Evolutionary conservation across 352 stramenopile species (phyloP).

Genomic region (Phytophthora hibernalis): DNA sequence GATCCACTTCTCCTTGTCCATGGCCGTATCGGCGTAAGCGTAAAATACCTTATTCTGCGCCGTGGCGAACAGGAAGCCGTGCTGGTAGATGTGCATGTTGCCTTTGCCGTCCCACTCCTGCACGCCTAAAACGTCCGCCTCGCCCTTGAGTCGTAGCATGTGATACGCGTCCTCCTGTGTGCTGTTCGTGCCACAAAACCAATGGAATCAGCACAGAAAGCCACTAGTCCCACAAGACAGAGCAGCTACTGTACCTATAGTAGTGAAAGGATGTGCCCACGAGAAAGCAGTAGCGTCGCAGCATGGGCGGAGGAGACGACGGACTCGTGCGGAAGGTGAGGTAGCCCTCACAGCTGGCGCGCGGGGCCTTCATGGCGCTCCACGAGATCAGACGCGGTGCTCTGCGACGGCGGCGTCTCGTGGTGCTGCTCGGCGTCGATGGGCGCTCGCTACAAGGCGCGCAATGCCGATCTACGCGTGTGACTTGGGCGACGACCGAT

Average conservation of each 20-base stretch:
- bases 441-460: conserved; percentile 14
- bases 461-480: conserved; percentile 14
- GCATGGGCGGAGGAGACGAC: conserved; percentile 87
- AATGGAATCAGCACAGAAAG: neutral
- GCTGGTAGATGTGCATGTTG: conserved; percentile 92
- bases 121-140: conserved; percentile 89
- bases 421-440: conserved; percentile 24
- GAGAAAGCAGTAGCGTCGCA: conserved; percentile 89
- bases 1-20: conserved; percentile 93
- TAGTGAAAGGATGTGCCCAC: conserved; percentile 90
- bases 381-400: conserved; percentile 41
- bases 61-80: conserved; percentile 90
- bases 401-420: conserved; percentile 29
- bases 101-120: conserved; percentile 93
- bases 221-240: conserved; percentile 3
- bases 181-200: conserved; percentile 31
- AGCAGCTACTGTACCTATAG: conserved; percentile 53
- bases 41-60: conserved; percentile 92
- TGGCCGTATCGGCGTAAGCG: conserved; percentile 85
- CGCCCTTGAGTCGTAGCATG: conserved; percentile 86
- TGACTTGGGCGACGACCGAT: conserved; percentile 2
- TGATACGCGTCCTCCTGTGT: conserved; percentile 92
- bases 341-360: conserved; percentile 86
- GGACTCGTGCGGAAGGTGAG: conserved; percentile 88
- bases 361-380: conserved; percentile 81